phyloP scores from a whole-genome alignment of 805 yeast genomes.

The Candida adriatica region DNA sequence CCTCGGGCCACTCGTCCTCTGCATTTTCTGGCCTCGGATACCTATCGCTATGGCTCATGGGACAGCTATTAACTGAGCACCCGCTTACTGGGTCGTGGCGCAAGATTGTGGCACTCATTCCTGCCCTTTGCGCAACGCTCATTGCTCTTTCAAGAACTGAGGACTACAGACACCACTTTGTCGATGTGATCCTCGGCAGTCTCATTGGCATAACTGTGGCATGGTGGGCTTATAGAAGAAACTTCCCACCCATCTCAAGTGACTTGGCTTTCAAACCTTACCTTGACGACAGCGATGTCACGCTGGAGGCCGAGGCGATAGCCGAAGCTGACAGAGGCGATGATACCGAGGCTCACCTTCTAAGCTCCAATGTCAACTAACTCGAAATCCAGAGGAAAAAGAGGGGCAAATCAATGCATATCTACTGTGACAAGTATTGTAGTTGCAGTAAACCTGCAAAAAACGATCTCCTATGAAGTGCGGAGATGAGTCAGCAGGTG shows the following conservation, averaged over 20 bases:
- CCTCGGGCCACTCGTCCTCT: constrained; percentile 73
- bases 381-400: too few relatives aligned
- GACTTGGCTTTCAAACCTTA: constrained; percentile 32
- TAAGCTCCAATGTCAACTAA: constrained; percentile 6
- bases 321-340: constrained; percentile 15
- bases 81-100: constrained; percentile 59
- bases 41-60: constrained; percentile 56
- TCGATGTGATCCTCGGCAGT: constrained; percentile 75
- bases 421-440: too few relatives aligned
- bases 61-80: constrained; percentile 50
- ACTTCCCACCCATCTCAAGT: constrained; percentile 32
- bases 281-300: constrained; percentile 34
- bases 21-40: constrained; percentile 65
- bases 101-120: constrained; percentile 43
- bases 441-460: too few relatives aligned
- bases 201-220: constrained; percentile 59
- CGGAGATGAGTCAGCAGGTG: too few relatives aligned
- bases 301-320: constrained; percentile 20
- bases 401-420: too few relatives aligned
- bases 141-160: constrained; percentile 84
- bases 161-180: constrained; percentile 90
- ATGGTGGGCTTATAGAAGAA: constrained; percentile 31
- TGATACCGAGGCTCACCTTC: constrained; percentile 10
- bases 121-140: constrained; percentile 59
- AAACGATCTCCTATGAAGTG: too few relatives aligned